Conservation (phyloP, 2,329 filamentous ascomycete species). For the Venturia asperata region DNA sequence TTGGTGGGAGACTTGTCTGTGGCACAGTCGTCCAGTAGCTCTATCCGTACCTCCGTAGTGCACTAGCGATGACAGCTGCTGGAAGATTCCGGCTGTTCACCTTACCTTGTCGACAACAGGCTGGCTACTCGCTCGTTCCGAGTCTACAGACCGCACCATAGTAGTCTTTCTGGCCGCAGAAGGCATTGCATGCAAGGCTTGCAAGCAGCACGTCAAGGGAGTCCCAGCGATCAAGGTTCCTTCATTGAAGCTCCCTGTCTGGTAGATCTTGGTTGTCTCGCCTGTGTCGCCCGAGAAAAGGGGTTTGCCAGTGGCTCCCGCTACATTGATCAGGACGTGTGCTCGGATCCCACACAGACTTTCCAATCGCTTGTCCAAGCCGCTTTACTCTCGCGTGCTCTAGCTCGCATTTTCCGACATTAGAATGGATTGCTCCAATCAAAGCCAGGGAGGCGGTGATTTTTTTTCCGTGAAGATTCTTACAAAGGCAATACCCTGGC, state of each 20-base stretch:
- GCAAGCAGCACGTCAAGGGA: neutral
- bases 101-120: neutral
- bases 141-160: neutral
- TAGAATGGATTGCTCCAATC: neutral
- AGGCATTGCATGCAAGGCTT: neutral
- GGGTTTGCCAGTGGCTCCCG: neutral
- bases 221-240: neutral
- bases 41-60: no score
- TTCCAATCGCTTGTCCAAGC: neutral
- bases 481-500: neutral
- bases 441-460: neutral
- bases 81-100: no score
- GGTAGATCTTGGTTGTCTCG: constrained; percentile 5
- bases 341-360: neutral
- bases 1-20: neutral
- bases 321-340: neutral
- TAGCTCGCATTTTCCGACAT: neutral
- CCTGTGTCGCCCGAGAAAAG: neutral
- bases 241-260: neutral
- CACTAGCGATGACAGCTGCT: neutral
- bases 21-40: neutral
- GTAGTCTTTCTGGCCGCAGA: neutral
- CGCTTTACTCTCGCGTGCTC: constrained; percentile 2
- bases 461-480: neutral
- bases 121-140: neutral